Evolutionary conservation across 208 protist species (phyloP), one percentile per base, ranked within the genome.

Genomic region (Trypanosoma platydactyli): DNA sequence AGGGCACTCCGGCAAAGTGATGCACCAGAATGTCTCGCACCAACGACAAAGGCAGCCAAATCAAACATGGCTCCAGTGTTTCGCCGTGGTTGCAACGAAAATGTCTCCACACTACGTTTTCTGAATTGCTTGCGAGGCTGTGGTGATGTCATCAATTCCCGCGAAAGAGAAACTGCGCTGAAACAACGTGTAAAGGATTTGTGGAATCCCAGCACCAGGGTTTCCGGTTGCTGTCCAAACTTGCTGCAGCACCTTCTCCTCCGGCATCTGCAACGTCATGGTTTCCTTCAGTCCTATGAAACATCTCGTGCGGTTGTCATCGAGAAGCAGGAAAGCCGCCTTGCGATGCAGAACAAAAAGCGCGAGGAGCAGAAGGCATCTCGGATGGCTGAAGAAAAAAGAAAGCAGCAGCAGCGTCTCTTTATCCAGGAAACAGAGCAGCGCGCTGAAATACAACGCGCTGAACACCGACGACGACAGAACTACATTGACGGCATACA

Each of bases 11-110:
- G 44, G 16, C 68, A 75, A 24, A 50, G 35, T 38, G 55, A 63
- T 33, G 35, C 11, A 4, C 57, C 29, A 52, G 55, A 73, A 7
- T 67, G 50, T 27, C 61, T 63, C 40, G 35, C 30, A 9, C 38
- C 44, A 18, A 50, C 29, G 1, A 48, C 70, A 41, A 22, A 9
- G 5, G 62, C 55, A 5, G 51, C 57, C 54, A 65, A 59, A 27
- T 46, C 52, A 25, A 61, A 50, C 56, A 64, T 76, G 15, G 83
- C 76, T 61, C 66, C 61, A 15, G 52, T 86, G 9, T 86, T 87
- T 50, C 84, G 84, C 13, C 73, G 75, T 44, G 79, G 84, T 30
- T 71, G 57, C 12, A 73, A 58, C 12, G 79, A 87, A 33, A 83
- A 86, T 29, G 71, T 71, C 9, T 60, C 24, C 40, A 64, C 41